These are phyloP conservation scores for Nosema granulosis DNA, from an alignment of 371 early-diverging fungal species.

Conservation along the genomic window DNA sequence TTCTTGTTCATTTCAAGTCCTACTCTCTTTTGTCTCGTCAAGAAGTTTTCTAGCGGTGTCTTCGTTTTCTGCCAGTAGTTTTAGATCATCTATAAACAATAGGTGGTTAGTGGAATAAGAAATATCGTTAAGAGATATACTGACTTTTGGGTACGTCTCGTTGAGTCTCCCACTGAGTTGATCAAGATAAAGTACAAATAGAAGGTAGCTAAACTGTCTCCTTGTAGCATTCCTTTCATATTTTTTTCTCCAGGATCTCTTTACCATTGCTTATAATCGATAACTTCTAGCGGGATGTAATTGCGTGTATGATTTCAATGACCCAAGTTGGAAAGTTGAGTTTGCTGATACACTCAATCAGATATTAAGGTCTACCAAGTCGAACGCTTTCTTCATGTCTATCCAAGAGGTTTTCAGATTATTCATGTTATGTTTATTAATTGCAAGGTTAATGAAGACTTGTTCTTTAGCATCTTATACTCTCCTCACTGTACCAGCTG, in stretches of 20 bases:
- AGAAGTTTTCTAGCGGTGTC: not conserved
- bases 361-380: slow-evolving; percentile 13
- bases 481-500: slow-evolving; percentile 30
- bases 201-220: not conserved
- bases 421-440: not conserved
- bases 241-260: not conserved
- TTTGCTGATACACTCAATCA: no score
- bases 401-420: slow-evolving; percentile 1
- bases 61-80: not conserved
- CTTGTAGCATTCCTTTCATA: not conserved
- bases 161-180: not conserved
- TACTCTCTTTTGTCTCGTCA: not conserved
- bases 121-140: not conserved
- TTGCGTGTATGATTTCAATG: not conserved
- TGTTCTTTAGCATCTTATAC: slow-evolving; percentile 36
- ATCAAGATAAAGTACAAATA: not conserved
- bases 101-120: not conserved
- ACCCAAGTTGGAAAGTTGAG: no score
- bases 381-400: not conserved
- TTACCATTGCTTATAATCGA: not conserved
- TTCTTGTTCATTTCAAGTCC: not conserved
- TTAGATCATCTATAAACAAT: not conserved
- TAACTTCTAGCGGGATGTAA: not conserved
- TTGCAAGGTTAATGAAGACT: slow-evolving; percentile 20
- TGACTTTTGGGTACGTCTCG: not conserved